Base-by-base conservation (phyloP, 805 yeast genomes). In the Nakazawaea peltata region DNA sequence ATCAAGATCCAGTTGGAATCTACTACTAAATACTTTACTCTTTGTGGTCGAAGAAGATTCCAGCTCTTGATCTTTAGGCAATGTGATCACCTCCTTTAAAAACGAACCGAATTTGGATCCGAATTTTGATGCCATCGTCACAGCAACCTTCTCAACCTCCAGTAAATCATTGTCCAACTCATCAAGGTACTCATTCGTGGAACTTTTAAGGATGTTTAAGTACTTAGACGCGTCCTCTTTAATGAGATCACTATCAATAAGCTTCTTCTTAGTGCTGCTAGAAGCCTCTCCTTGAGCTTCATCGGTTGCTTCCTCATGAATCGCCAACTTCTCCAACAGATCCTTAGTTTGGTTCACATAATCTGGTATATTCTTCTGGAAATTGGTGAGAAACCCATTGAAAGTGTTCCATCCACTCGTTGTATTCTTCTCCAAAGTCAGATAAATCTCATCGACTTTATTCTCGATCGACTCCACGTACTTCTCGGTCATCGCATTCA, bases 151-250 rank as follows among this genome's bases (percentile, higher is more conserved):
- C 52, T 88, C 96, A 6, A 85, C 77, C 35, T 65, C 64, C 45
- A 83, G 95, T 30, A 88, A 63, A 45, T 77, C 79, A 43, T 71
- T 59, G 53, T 87, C 97, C 41, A 88, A 65, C 6, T 73, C 70
- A 42, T 84, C 88, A 33, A 87, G 61, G 34, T 71, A 74, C 30
- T 66, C 67, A 45, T 81, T 85, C 6, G 87, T 77, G 42, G 63
- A 56, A 30, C 52, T 53, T 25, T 52, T 55, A 24, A 57, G 37
- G 27, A 47, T 43, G 25, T 46, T 40, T 18, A 43, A 26, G 28
- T 40, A 26, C 14, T 35, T 27, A 6, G 17, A 5, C 5, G 19
- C 17, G 12, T 16, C 13, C 12, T 27, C 19, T 13, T 14, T 16
- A 13, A 15, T 8, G 10, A 19, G 48, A 43, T 19, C 44, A 45